phyloP scores from a whole-genome alignment of 73 alveolate species.

The Tetrahymena borealis region DNA sequence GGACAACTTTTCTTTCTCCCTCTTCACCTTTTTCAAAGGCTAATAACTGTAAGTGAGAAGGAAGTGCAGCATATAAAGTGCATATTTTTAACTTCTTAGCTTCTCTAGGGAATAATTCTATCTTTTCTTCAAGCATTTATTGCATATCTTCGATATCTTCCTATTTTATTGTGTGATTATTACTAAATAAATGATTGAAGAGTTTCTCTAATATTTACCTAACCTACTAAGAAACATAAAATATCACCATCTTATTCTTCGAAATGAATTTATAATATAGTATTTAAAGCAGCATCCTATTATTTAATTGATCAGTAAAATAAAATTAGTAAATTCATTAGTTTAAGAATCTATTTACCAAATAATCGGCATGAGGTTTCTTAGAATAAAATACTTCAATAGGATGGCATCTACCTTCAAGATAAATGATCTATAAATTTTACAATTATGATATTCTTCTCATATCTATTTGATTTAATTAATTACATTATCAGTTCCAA shows the following conservation, averaged over 20 bases:
- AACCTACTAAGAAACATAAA: conserved; percentile 70
- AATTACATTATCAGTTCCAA: conserved; percentile 22
- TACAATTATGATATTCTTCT: not conserved
- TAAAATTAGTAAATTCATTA: not conserved
- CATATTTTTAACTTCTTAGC: conserved; percentile 47
- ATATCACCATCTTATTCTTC: conserved; percentile 80
- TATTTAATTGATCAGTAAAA: not conserved
- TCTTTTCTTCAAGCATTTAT: conserved; percentile 62
- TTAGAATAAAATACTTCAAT: conserved; percentile 55
- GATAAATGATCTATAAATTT: conserved; percentile 8
- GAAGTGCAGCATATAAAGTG: conserved; percentile 85
- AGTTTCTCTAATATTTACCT: not conserved
- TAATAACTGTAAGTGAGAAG: conserved; percentile 80
- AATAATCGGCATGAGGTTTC: conserved; percentile 52
- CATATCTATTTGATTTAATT: not conserved
- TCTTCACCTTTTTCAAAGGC: conserved; percentile 55
- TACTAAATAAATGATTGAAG: not conserved
- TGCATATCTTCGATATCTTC: conserved; percentile 94
- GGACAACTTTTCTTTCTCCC: conserved; percentile 44
- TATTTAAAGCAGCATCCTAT: conserved; percentile 30
- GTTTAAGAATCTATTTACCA: conserved; percentile 11
- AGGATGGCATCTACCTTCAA: conserved; percentile 73
- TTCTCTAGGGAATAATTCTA: conserved; percentile 39
- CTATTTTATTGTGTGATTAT: conserved; percentile 45
- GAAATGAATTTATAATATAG: conserved; percentile 40